Percentiles rank a stretch among this genome's conserved stretches.
Evolutionary conservation across 768 basidiomycete genomes (phyloP).

Genomic region (Phylloporus arenicola): DNA sequence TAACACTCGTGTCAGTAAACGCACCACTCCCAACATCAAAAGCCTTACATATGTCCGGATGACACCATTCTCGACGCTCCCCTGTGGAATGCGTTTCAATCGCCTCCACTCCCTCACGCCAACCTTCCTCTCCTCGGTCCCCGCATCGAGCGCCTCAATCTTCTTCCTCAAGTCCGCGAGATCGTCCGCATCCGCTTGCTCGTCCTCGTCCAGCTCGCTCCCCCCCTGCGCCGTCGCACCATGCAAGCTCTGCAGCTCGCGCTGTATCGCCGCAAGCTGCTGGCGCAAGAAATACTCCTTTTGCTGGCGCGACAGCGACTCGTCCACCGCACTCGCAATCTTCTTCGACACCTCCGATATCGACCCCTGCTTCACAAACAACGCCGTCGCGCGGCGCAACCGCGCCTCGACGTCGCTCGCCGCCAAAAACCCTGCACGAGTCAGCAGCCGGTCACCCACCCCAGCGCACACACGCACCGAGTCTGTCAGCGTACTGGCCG

Average conservation of each 20-base stretch:
- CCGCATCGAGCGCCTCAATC: slow-evolving; percentile 68
- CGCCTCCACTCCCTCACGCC: slow-evolving; percentile 80
- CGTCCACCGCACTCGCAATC: slow-evolving; percentile 75
- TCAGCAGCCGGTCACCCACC: neutral
- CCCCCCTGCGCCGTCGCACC: slow-evolving; percentile 26
- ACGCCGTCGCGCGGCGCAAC: slow-evolving; percentile 58
- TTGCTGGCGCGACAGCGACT: slow-evolving; percentile 82
- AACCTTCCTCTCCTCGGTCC: slow-evolving; percentile 77
- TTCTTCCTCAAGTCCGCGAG: slow-evolving; percentile 64
- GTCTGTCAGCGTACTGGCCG: slow-evolving; percentile 64
- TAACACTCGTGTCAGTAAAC: slow-evolving; percentile 11
- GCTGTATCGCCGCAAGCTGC: slow-evolving; percentile 74
- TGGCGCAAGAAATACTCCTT: slow-evolving; percentile 84
- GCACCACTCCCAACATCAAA: neutral
- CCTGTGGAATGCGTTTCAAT: slow-evolving; percentile 80
- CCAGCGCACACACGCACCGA: slow-evolving; percentile 42
- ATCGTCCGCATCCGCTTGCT: slow-evolving; percentile 77
- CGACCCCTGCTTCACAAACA: slow-evolving; percentile 70
- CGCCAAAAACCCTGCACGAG: slow-evolving; percentile 49
- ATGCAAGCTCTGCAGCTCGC: slow-evolving; percentile 61
- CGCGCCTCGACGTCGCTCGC: slow-evolving; percentile 58
- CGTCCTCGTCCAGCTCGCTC: slow-evolving; percentile 69
- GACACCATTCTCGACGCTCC: slow-evolving; percentile 88
- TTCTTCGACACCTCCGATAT: slow-evolving; percentile 79
- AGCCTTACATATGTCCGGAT: slow-evolving; percentile 70